A percentile compares a stretch with the other conserved stretches of the same genome.
Evolutionary conservation across 148 eudicot species (phyloP).

Genomic region (Spergularia marina): DNA sequence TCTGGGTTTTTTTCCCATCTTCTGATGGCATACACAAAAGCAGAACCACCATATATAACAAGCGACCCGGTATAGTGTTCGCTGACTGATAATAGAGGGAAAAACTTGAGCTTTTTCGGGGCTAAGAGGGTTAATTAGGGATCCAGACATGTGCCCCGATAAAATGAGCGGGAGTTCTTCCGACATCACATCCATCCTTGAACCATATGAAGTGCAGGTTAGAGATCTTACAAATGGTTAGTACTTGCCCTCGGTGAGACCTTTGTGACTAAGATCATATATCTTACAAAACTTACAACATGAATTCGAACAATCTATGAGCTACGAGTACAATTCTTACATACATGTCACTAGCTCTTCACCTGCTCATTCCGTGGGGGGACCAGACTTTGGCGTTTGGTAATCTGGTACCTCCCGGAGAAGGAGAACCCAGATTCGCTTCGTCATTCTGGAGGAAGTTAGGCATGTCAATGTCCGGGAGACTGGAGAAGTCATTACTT

Average conservation of each 20-base stretch:
- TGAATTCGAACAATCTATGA: not conserved
- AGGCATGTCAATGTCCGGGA: conserved; percentile 24
- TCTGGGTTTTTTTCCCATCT: no score
- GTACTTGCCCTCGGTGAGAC: conserved; percentile 20
- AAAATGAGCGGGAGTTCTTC: not conserved
- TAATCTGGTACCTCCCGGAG: conserved; percentile 26
- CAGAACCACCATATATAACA: no score
- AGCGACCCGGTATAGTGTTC: no score
- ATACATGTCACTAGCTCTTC: conserved; percentile 2
- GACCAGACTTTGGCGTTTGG: conserved; percentile 25
- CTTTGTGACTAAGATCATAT: conserved; percentile 11
- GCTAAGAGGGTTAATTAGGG: not conserved
- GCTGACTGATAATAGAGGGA: no score
- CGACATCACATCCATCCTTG: conserved; percentile 9
- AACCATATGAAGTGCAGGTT: not conserved
- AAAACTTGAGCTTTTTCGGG: no score
- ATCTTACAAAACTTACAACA: conserved; percentile 24
- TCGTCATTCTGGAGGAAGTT: conserved; percentile 25
- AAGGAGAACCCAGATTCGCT: conserved; percentile 16
- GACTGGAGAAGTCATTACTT: conserved; percentile 6
- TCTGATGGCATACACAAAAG: no score
- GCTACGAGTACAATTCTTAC: not conserved
- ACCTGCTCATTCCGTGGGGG: conserved; percentile 28
- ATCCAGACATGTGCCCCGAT: not conserved
- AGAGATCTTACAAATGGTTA: conserved; percentile 29